Evolutionary conservation across 805 yeast species (phyloP).

Genomic region (Blastobotrys mokoenaii): DNA sequence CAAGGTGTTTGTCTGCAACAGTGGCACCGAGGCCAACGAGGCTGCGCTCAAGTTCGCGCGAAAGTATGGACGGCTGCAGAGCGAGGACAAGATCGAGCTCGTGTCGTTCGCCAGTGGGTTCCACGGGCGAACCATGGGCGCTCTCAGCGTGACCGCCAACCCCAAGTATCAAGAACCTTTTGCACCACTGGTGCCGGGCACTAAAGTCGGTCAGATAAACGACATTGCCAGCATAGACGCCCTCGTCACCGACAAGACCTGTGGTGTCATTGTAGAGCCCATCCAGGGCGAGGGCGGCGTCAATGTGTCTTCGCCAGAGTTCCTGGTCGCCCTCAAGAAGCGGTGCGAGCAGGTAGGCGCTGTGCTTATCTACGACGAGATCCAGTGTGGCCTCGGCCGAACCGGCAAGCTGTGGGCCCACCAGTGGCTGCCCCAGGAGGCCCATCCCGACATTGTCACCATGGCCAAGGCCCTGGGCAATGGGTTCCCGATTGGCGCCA

Average conservation of each 20-base stretch:
- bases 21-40: conserved; percentile 77
- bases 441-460: conserved; percentile 91
- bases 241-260: conserved; percentile 54
- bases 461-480: conserved; percentile 95
- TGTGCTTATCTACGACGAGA: conserved; percentile 83
- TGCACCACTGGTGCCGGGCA: conserved; percentile 86
- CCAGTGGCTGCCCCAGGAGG: conserved; percentile 45
- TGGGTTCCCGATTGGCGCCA: conserved; percentile 94
- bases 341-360: conserved; percentile 65
- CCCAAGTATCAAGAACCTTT: conserved; percentile 90
- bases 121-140: conserved; percentile 95
- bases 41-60: conserved; percentile 74
- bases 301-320: conserved; percentile 54
- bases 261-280: conserved; percentile 94
- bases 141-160: conserved; percentile 85
- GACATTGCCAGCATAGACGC: conserved; percentile 51
- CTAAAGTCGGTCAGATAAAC: conserved; percentile 55
- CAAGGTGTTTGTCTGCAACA: conserved; percentile 60
- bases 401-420: conserved; percentile 94
- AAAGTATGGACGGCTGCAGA: conserved; percentile 58
- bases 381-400: conserved; percentile 94
- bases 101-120: conserved; percentile 84
- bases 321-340: conserved; percentile 55
- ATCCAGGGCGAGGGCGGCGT: conserved; percentile 98
- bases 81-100: conserved; percentile 43